These are phyloP conservation scores for Fusarium pseudoanthophilum DNA, from an alignment of 2,329 filamentous ascomycete species.

Conservation along the genomic window DNA sequence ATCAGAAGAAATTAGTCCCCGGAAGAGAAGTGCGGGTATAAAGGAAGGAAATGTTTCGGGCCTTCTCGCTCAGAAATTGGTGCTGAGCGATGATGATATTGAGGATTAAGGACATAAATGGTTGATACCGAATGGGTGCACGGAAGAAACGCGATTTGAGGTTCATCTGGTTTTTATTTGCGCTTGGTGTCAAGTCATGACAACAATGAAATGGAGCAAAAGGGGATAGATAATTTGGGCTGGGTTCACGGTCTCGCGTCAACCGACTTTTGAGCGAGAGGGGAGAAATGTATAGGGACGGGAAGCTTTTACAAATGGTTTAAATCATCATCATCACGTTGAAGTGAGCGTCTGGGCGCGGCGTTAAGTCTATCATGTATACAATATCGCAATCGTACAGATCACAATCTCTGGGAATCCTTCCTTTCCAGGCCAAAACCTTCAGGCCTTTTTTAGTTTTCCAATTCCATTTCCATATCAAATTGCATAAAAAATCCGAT, in stretches of 20 bases:
- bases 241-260: background rate
- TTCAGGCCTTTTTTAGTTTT: conserved; percentile 10
- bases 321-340: conserved; percentile 39
- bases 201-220: conserved; percentile 27
- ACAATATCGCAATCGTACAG: conserved; percentile 28
- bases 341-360: conserved; percentile 36
- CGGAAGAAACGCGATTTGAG: conserved; percentile 15
- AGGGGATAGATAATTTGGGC: conserved; percentile 16
- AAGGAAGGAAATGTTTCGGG: conserved; percentile 52
- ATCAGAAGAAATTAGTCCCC: conserved; percentile 63
- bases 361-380: conserved; percentile 42
- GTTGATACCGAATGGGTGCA: background rate
- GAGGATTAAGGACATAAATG: conserved; percentile 64
- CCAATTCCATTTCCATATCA: conserved; percentile 19
- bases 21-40: conserved; percentile 58
- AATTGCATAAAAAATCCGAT: conserved; percentile 12
- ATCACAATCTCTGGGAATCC: conserved; percentile 28
- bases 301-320: conserved; percentile 9
- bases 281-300: background rate
- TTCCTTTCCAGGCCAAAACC: conserved; percentile 9
- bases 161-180: conserved; percentile 26
- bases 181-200: background rate
- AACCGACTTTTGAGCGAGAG: conserved; percentile 15
- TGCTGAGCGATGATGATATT: conserved; percentile 86
- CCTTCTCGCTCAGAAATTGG: conserved; percentile 70